Percentiles rank a stretch among this genome's conserved stretches.
These are phyloP conservation scores for Solanum gracilifrons DNA, from an alignment of 257 asterid species.

Conservation along the genomic window DNA sequence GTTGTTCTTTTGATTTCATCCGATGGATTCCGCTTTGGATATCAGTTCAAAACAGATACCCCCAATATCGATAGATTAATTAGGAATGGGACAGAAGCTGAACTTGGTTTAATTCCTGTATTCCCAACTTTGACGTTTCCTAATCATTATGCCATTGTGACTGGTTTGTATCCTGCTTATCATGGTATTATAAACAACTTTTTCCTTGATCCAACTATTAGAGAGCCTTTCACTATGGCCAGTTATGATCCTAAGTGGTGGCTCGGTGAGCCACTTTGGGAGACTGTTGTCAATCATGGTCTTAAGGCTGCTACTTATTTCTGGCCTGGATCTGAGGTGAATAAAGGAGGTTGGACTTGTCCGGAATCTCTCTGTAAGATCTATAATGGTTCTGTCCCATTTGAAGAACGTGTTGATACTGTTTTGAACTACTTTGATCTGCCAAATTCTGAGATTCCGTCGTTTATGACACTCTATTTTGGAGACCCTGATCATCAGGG, in stretches of 20 bases:
- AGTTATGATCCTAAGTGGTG: conserved; percentile 70
- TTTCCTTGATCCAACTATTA: conserved; percentile 41
- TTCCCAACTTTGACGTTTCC: conserved; percentile 71
- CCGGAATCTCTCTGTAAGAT: conserved; percentile 29
- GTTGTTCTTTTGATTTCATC: conserved; percentile 51
- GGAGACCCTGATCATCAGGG: conserved; percentile 78
- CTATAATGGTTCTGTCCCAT: conserved; percentile 57
- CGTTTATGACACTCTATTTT: conserved; percentile 50
- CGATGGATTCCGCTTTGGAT: conserved; percentile 71
- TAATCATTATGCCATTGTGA: conserved; percentile 64
- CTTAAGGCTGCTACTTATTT: conserved; percentile 56
- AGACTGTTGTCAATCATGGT: conserved; percentile 49
- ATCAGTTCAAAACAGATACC: conserved; percentile 49
- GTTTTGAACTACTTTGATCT: conserved; percentile 54
- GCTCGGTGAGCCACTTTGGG: conserved; percentile 80
- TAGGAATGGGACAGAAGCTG: conserved; percentile 55
- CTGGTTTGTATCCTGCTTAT: conserved; percentile 64
- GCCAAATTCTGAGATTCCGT: conserved; percentile 41
- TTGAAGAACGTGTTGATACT: conserved; percentile 56
- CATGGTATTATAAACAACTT: conserved; percentile 56
- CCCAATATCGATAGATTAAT: conserved; percentile 46
- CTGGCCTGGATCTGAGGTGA: conserved; percentile 81
- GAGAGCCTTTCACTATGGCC: conserved; percentile 38
- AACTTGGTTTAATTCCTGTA: conserved; percentile 53
- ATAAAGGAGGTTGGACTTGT: conserved; percentile 53